Conservation (phyloP, 2,329 filamentous ascomycete species). For the Blastomyces gilchristii region DNA sequence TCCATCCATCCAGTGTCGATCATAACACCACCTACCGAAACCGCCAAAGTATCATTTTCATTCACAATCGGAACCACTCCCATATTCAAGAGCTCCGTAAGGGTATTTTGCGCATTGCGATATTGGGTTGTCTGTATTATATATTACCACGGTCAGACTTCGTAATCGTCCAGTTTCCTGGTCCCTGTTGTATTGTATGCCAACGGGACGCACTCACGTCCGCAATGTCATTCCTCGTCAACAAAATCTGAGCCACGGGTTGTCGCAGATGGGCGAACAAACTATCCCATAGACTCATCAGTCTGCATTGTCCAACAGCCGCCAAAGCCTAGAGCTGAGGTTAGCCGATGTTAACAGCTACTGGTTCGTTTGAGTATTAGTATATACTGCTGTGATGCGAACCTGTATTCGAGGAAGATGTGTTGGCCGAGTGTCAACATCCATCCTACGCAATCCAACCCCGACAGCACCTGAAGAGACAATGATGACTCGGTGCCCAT, state of each 20-base stretch:
- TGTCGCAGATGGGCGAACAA: conserved; percentile 80
- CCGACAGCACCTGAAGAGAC: conserved; percentile 97
- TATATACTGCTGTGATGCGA: conserved; percentile 15
- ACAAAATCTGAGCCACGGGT: conserved; percentile 85
- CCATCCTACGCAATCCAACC: conserved; percentile 82
- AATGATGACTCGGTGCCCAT: conserved; percentile 89
- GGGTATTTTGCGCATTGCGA: conserved; percentile 91
- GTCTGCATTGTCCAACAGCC: conserved; percentile 87
- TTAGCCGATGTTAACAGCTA: conserved; percentile 8
- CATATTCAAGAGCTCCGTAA: conserved; percentile 81
- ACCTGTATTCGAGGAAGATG: conserved; percentile 80
- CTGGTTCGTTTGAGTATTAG: not conserved
- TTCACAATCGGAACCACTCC: conserved; percentile 97
- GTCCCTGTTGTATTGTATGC: not conserved
- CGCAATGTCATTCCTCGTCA: conserved; percentile 92
- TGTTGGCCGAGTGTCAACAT: conserved; percentile 77
- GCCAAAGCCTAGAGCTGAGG: conserved; percentile 57
- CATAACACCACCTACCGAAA: conserved; percentile 46
- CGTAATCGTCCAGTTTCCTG: not conserved
- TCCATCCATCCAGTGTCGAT: not conserved
- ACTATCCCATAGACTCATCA: conserved; percentile 93
- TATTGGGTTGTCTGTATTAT: conserved; percentile 67
- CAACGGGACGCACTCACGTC: conserved; percentile 50
- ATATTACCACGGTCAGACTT: conserved; percentile 13
- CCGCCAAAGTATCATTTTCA: conserved; percentile 93